Evolutionary conservation across 2,329 filamentous ascomycete species (phyloP), one percentile per base, ranked within the genome.

Genomic region (Epicoccum sorghinum): DNA sequence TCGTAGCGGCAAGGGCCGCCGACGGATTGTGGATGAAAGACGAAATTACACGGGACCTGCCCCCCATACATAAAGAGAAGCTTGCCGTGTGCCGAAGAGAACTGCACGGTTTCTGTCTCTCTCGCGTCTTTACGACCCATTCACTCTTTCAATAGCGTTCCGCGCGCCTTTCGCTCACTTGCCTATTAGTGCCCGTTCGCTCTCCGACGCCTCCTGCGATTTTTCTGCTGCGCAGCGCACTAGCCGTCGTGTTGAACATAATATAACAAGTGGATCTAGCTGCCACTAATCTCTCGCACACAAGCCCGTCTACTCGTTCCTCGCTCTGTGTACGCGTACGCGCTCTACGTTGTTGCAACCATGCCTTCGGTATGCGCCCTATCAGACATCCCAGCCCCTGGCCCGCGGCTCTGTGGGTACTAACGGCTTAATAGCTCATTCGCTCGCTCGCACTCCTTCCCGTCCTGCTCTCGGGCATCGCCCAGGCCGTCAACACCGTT

Each of bases 401-500:
- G 18, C 18, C 18, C 18, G 18, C 18, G 18, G 18, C 18, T 18
- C 18, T 18, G 46, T 49, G 46, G 42, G 30, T 47, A 50, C 50
- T 57, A 65, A 58, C 59, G 45, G 24, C 12, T 24, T 52, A n/a
- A 44, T 52, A 71, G 70, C 60, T 69, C 45, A 57, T 65, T 55
- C 65, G 64, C 55, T 63, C 65, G 33, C 52, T 70, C 55, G 63
- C 59, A 45, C 55, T 71, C 18, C 47, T 69, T 27, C 58, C 65
- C 35, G 66, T 66, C 45, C 62, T 72, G 57, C 63, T 74, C 47
- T 71, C 79, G 36, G 72, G 77, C 62, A 72, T 81, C 61, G 79
- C 77, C 35, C 67, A 75, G 18, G 83, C 84, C 25, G 81, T 86
- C 39, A 80, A 81, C 49, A 80, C 84, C 6, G 76, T 87, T 51